phyloP scores from a whole-genome alignment of 192 early-diverging fungal species.

The Linnemannia schmuckeri region DNA sequence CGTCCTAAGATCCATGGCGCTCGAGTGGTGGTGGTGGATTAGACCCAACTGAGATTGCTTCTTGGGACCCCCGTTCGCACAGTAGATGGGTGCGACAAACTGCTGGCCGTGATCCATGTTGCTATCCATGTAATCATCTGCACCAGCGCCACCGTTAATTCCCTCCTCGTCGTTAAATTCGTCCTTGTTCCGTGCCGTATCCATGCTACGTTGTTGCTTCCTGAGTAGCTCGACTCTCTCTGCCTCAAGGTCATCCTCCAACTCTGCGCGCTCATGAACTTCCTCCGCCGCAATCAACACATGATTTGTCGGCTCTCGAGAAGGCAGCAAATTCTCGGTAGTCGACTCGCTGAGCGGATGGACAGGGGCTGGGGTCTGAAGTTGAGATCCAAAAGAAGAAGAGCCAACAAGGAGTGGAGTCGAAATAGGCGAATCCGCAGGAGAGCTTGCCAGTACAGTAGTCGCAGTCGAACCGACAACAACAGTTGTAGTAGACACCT shows the following conservation, averaged over 20 bases:
- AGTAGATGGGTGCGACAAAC: slow-evolving; percentile 1
- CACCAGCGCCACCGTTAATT: slow-evolving; percentile 4
- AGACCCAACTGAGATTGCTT: slow-evolving; percentile 49
- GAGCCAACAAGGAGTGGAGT: slow-evolving; percentile 5
- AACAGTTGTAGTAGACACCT: neutral
- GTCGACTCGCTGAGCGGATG: neutral
- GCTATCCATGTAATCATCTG: slow-evolving; percentile 22
- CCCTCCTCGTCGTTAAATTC: slow-evolving; percentile 7
- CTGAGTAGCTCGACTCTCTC: slow-evolving; percentile 14
- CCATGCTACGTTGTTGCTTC: slow-evolving; percentile 31
- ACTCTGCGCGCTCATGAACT: neutral
- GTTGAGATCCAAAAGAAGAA: neutral
- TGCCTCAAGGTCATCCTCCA: slow-evolving; percentile 10
- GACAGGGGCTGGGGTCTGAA: slow-evolving; percentile 24
- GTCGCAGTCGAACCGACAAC: neutral
- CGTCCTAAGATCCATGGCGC: slow-evolving; percentile 48
- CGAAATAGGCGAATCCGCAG: neutral
- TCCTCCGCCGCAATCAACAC: neutral
- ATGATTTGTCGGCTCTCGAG: neutral
- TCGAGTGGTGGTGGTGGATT: slow-evolving; percentile 34
- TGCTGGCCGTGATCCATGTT: slow-evolving; percentile 27
- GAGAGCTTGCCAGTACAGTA: neutral
- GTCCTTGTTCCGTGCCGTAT: slow-evolving; percentile 14
- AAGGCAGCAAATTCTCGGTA: neutral
- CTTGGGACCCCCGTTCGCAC: slow-evolving; percentile 16